Evolutionary conservation across 2,329 filamentous ascomycete species (phyloP), one percentile per base, ranked within the genome.

Genomic region (Colletotrichum filicis): DNA sequence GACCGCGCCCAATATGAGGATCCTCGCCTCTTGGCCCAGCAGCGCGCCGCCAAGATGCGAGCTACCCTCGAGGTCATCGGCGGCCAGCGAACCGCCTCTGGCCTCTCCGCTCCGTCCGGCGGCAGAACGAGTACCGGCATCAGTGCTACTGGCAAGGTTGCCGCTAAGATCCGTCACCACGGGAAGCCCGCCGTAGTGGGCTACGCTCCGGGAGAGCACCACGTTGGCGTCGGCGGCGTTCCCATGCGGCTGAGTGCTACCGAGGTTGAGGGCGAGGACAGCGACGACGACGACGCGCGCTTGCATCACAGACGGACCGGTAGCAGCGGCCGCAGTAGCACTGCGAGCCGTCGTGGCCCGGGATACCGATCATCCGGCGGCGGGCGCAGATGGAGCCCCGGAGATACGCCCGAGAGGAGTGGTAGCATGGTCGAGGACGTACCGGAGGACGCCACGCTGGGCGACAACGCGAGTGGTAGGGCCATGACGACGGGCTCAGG

Each of bases 1-100:
- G 97, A 98, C 80, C 93, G 95, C 66, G 90, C 96, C 11, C 97
- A 99, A 82, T 92, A 94, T 74, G 95, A 98, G 83, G 97, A 99
- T 81, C 94, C 96, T 0, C 90, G 95, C 63, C 85, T 97, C 70
- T 85, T 93, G 4, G 95, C 95, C 32, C 93, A 95, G 79, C 95
- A 97, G 82, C 91, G 94, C 71, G 93, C 94, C 49, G 97, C 95
- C 71, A 97, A 97, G 86, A 92, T 94, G 85, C 89, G 95, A 61
- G 97, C 97, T 14, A 92, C 92, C 68, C 91, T 93, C 78, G 95
- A 98, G 84, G 92, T 98, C 8, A 91, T 92, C 61, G 94, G 92
- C 63, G 88, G 91, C 64, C 74, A 78, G n/a, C 79, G 79, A 35
- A 80, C 79, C 52, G 82, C 80, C 19, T 88, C 90, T 62, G 91